phyloP scores from a whole-genome alignment of 177 flowering plant genomes.

The Vitis hybrid region DNA sequence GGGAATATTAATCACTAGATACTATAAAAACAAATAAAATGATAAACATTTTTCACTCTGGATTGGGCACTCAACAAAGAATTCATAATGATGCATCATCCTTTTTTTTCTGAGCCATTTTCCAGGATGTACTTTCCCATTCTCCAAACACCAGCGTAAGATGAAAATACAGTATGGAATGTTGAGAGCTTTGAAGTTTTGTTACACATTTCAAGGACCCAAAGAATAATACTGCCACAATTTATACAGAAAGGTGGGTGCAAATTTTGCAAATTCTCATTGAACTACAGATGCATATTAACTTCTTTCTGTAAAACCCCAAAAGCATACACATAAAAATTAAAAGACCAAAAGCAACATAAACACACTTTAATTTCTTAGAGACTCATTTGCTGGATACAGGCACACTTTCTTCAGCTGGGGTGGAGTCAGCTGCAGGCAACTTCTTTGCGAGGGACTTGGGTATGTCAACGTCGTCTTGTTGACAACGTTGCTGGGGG shows the following conservation, averaged over 20 bases:
- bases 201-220: neutral
- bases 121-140: neutral
- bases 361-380: neutral
- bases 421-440: slow-evolving; percentile 41
- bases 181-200: neutral
- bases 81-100: too few species aligned
- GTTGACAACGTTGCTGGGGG: slow-evolving; percentile 87
- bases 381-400: slow-evolving; percentile 48
- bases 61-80: too few species aligned
- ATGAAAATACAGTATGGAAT: neutral
- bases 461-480: slow-evolving; percentile 80
- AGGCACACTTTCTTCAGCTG: slow-evolving; percentile 49
- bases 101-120: too few species aligned
- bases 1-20: too few species aligned
- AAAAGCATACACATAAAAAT: slow-evolving; percentile 6
- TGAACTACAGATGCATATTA: neutral
- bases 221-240: neutral
- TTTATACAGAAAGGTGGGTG: neutral
- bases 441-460: slow-evolving; percentile 73
- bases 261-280: neutral
- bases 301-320: neutral
- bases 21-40: too few species aligned
- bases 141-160: neutral
- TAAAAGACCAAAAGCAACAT: slow-evolving; percentile 1
- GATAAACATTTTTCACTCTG: too few species aligned